Evolutionary conservation across 2,329 filamentous ascomycete species (phyloP).

Genomic region (Chaetomium sp.): DNA sequence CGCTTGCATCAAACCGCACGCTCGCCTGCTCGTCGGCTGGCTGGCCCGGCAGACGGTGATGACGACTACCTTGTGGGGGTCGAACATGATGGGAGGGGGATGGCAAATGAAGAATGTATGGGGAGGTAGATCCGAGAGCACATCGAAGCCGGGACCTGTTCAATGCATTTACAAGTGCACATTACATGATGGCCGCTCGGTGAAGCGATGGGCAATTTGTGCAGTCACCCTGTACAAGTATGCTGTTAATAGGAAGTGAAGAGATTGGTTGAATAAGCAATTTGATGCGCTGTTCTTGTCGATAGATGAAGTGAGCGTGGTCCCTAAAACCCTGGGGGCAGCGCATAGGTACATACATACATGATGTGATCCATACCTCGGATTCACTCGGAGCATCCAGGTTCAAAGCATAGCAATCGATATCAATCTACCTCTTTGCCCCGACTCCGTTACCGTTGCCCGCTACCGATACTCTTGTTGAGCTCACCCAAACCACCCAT

Average conservation of each 20-base stretch:
- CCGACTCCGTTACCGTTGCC: background rate
- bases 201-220: background rate
- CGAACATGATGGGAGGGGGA: background rate
- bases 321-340: too few species aligned
- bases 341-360: too few species aligned
- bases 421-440: conserved; percentile 9
- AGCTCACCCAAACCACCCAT: conserved; percentile 5
- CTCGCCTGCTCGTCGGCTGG: conserved; percentile 13
- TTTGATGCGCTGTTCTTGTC: too few species aligned
- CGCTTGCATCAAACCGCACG: background rate
- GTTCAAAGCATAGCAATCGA: background rate
- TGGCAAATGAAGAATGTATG: background rate
- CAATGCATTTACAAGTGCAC: conserved; percentile 4
- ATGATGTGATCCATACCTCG: too few species aligned
- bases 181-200: background rate
- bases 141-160: background rate
- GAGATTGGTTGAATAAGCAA: background rate
- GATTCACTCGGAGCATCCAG: background rate
- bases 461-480: background rate
- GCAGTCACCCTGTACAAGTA: background rate
- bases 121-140: background rate
- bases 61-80: background rate
- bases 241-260: background rate
- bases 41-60: conserved; percentile 11
- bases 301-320: too few species aligned